A percentile compares a stretch with the other conserved stretches of the same genome.
Conservation (phyloP, 257 asterid genomes). For the Agastache rugosa region DNA sequence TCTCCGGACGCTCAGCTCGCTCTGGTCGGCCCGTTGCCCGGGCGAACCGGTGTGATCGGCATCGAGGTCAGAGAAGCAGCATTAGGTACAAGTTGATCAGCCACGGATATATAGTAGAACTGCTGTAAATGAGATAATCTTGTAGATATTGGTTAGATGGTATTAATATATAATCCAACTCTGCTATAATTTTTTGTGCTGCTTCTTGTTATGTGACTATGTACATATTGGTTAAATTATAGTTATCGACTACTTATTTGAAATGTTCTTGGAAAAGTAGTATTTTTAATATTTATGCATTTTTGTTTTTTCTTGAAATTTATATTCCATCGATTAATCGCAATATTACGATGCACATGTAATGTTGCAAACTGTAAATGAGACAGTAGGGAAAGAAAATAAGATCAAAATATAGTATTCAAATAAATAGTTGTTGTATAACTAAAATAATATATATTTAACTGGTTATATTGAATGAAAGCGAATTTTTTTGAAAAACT, state of each 20-base stretch:
- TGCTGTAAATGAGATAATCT: conserved; percentile 37
- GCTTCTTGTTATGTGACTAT: conserved; percentile 29
- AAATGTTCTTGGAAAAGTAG: neutral
- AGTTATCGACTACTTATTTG: conserved; percentile 23
- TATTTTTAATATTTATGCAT: too few relatives aligned
- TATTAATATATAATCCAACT: conserved; percentile 23
- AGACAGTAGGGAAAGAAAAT: neutral
- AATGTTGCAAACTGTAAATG: neutral
- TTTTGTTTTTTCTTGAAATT: neutral
- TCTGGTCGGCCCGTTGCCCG: conserved; percentile 78
- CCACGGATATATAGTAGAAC: conserved; percentile 23
- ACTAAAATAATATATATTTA: neutral
- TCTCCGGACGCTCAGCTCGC: conserved; percentile 77
- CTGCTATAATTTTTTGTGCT: conserved; percentile 20
- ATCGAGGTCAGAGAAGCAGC: neutral
- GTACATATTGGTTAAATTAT: conserved; percentile 38
- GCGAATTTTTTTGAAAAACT: too few relatives aligned
- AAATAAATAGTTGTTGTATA: neutral
- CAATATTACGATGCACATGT: neutral
- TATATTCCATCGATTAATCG: neutral
- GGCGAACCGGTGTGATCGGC: conserved; percentile 44
- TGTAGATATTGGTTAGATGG: conserved; percentile 41
- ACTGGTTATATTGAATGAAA: too few relatives aligned
- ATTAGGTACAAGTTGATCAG: conserved; percentile 27
- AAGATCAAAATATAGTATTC: neutral